Evolutionary conservation across 2,329 filamentous ascomycete genomes (phyloP).

Genomic region (Fusarium haematococcum): DNA sequence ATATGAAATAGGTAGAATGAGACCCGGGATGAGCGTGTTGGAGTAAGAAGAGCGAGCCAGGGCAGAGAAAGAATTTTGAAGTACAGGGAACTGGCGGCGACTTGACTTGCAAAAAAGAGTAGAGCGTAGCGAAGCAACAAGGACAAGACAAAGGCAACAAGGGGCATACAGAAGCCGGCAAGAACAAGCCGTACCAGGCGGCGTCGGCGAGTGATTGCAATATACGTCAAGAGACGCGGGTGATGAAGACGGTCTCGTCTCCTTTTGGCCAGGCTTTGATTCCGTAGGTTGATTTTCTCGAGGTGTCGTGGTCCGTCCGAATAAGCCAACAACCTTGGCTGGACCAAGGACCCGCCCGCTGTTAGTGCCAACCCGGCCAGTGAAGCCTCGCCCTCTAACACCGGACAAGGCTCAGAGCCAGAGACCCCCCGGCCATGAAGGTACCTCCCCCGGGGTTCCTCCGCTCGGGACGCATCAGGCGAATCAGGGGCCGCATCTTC

Average conservation of each 20-base stretch:
- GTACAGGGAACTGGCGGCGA: constrained; percentile 42
- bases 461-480: constrained; percentile 34
- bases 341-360: constrained; percentile 29
- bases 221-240: constrained; percentile 33
- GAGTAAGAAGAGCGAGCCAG: constrained; percentile 45
- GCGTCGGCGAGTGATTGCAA: constrained; percentile 14
- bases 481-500: constrained; percentile 38
- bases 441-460: constrained; percentile 48
- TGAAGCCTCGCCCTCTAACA: constrained; percentile 27
- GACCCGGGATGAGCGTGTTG: constrained; percentile 44
- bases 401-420: constrained; percentile 5
- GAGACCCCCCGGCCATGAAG: constrained; percentile 13
- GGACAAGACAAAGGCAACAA: constrained; percentile 24
- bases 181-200: background rate
- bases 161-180: background rate
- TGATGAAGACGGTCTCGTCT: constrained; percentile 45
- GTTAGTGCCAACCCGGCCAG: constrained; percentile 37
- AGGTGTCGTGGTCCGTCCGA: constrained; percentile 56
- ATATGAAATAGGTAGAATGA: constrained; percentile 32
- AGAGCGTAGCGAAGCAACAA: constrained; percentile 20
- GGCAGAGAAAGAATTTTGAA: constrained; percentile 49
- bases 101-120: constrained; percentile 31
- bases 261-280: constrained; percentile 50
- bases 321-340: constrained; percentile 46
- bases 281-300: constrained; percentile 50